phyloP scores from a whole-genome alignment of 208 protist species.

The Plasmodiophora brassicae region DNA sequence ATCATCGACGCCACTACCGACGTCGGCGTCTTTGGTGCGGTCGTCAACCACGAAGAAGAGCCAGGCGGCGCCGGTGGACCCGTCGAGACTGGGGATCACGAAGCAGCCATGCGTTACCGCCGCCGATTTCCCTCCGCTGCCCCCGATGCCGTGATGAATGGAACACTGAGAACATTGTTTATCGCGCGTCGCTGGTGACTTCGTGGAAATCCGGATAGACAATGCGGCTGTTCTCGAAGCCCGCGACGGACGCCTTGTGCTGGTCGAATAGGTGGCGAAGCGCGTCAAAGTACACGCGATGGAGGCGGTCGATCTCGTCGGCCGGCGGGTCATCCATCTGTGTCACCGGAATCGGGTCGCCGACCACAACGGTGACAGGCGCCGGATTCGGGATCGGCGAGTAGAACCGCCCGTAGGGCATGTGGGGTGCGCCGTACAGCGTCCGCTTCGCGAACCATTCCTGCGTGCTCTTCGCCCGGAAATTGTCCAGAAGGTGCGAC shows the following conservation, averaged over 20 bases:
- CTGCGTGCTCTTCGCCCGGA: not conserved
- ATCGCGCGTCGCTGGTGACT: too few relatives aligned
- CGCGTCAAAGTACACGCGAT: not conserved
- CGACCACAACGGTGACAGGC: not conserved
- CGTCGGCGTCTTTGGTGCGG: too few relatives aligned
- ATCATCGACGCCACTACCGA: too few relatives aligned
- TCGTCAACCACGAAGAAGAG: too few relatives aligned
- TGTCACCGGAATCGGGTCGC: not conserved
- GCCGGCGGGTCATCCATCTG: not conserved
- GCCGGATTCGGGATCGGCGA: not conserved
- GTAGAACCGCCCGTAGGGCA: not conserved
- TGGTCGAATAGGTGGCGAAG: not conserved
- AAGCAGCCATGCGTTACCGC: too few relatives aligned
- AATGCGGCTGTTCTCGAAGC: not conserved
- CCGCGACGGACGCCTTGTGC: not conserved
- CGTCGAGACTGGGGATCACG: too few relatives aligned
- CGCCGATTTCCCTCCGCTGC: too few relatives aligned
- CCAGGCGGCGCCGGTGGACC: too few relatives aligned
- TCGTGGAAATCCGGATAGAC: not conserved
- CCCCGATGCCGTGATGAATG: too few relatives aligned
- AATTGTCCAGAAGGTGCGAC: not conserved
- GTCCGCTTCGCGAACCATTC: not conserved
- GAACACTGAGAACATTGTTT: too few relatives aligned
- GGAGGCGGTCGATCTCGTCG: not conserved
- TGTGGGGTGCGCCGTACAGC: not conserved